Evolutionary conservation across 2,329 filamentous ascomycete species (phyloP), one percentile per base, ranked within the genome.

Genomic region (Pestalotiopsis sp.): DNA sequence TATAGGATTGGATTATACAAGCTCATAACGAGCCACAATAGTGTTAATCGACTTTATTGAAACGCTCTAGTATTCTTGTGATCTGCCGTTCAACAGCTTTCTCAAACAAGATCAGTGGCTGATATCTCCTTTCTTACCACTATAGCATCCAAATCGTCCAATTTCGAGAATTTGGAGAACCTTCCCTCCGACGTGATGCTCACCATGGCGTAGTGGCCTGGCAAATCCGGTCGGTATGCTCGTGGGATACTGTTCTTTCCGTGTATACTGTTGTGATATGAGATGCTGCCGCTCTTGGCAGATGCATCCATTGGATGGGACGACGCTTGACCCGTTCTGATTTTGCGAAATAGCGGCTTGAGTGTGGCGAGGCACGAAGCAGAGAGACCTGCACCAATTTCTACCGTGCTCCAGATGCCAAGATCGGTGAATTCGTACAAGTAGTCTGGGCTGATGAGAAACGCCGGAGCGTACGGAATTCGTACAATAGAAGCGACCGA

Each of bases 401-500:
- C 69, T 5, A 70, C 67, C 3, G 63, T 59, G 25, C 65, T 68
- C 69, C 67, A 70, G 11, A 70, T 70, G 11, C 56, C 69, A 0
- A 70, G 57, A 39, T 70, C 67, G 17, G 63, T 68, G 57, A 65
- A 67, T 17, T 65, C 63, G 57, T 69, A 61, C n/a, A 69, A 66
- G 36, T 69, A 69, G 27, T 69, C 68, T 7, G 59, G 49, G 61
- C 25, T 66, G 12, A 66, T 57, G 25, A 69, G 66, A 23, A 69
- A 62, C 3, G 64, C 61, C 11, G 64, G 61, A 2, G 68, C 68
- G 27, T 69, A 69, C 9, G 68, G 68, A 36, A 69, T 67, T 17
- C 68, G 68, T 13, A 68, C 66, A 27, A 69, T 66, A 6, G 65
- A 67, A n/a, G 68, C 68, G 13, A 69, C 36, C n/a, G 68, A 69